Percentiles rank a stretch among this genome's conserved stretches.
Evolutionary conservation across 768 basidiomycete species (phyloP).

Genomic region (Daedalea quercina): DNA sequence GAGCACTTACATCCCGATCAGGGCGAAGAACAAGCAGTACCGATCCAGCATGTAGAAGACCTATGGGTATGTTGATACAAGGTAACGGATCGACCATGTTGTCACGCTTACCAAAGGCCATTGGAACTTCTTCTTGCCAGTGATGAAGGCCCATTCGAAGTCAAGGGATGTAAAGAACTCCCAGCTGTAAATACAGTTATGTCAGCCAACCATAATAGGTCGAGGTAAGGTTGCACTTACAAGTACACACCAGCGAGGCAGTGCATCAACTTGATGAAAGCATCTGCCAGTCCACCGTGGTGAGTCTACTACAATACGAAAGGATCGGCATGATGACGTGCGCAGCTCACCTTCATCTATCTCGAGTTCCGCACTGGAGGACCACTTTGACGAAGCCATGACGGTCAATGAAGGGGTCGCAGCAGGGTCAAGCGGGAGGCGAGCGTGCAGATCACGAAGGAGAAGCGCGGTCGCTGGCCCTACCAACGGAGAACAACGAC

Average conservation of each 20-base stretch:
- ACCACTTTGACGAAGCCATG: slow-evolving; percentile 32
- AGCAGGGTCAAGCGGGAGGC: neutral
- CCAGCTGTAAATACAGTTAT: slow-evolving; percentile 27
- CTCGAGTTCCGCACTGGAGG: slow-evolving; percentile 28
- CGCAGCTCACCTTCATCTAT: slow-evolving; percentile 28
- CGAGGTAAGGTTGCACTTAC: slow-evolving; percentile 15
- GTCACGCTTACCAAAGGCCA: slow-evolving; percentile 37
- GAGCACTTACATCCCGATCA: slow-evolving; percentile 40
- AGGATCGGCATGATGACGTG: neutral
- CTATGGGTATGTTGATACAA: slow-evolving; percentile 14
- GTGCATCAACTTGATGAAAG: slow-evolving; percentile 37
- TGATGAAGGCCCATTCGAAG: slow-evolving; percentile 37
- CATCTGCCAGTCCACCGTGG: slow-evolving; percentile 19
- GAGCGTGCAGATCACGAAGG: neutral
- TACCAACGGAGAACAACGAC: slow-evolving; percentile 4
- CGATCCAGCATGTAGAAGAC: slow-evolving; percentile 40
- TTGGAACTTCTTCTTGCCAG: slow-evolving; percentile 34
- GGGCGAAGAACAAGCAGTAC: slow-evolving; percentile 36
- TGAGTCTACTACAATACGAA: neutral
- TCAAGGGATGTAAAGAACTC: slow-evolving; percentile 34
- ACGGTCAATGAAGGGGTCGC: neutral
- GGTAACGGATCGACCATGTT: neutral
- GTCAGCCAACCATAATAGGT: neutral
- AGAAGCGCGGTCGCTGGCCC: slow-evolving; percentile 5
- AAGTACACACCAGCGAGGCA: slow-evolving; percentile 36